Base-by-base conservation (phyloP, 371 early-diverging fungal genomes). In the Thermomucor indicae-seudaticae region DNA sequence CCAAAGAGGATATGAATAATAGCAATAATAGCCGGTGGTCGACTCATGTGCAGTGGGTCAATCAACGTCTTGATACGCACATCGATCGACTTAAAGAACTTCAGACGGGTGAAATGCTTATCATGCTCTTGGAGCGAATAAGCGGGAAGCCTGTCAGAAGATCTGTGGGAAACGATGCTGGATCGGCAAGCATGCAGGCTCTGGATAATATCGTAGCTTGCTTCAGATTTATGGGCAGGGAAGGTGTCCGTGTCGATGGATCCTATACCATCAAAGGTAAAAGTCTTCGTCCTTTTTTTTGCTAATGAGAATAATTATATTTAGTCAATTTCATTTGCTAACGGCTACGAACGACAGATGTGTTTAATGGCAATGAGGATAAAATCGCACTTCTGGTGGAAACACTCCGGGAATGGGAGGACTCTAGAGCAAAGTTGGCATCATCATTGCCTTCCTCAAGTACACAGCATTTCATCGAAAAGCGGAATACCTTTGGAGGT, bases 211-310 rank as follows among this genome's bases (percentile, higher is more conserved):
- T 81, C n/a, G 64, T 78, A 47, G 63, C 79, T 6, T 81, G 70
- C n/a, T 80, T 80, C 65, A 72, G 79, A 43, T 83, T 79, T 46
- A 78, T 83, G 80, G 76, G 69, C n/a, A 60, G 70, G 1, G 80
- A 78, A 42, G 80, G 81, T 0, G 62, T 83, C 34, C 60, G 62
- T 40, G 65, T 79, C 1, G 79, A 80, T 39, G 79, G 78, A 1
- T 48, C 58, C 2, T 83, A 72, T 48, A 78, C 77, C 3, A 75
- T 80, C 35, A 72, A 79, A 62, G 76, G 76, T 70, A 66, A 59
- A 32, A 12, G 35, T 7, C 45, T 1, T 35, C 3, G 1, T 23
- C 11, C 1, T 2, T 6, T 20, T 12, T 11, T 3, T 4, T 30
- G 28, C 22, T 20, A 23, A 23, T n/a, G n/a, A 5, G 10, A 1